Base-by-base conservation (phyloP, 1,284 basidiomycete genomes). In the Jaminaea rosea region DNA sequence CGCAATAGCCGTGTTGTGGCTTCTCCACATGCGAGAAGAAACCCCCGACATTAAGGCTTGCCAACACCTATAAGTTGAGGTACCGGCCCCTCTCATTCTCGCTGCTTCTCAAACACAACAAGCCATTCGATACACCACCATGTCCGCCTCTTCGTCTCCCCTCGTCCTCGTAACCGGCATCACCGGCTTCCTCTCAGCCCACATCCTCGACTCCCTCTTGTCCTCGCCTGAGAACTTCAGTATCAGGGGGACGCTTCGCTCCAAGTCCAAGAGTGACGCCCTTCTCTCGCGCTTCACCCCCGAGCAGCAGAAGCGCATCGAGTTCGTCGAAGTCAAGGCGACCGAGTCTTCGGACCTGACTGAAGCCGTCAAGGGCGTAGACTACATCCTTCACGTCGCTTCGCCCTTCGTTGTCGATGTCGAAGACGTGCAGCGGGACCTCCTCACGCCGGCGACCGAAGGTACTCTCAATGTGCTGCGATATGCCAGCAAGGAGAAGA, bases 371-470 rank as follows among this genome's bases (percentile, higher is more conserved):
- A 41, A 61, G 11, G 73, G 69, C 3, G 64, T 65, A 11, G 51
- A 37, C 42, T 58, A 55, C 42, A 51, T 73, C 26, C 54, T 58
- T 34, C 58, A 63, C 27, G 49, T 49, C 2, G 59, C 59, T 24
- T 74, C 56, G 26, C 64, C 71, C 2, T 72, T 65, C 55, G 62
- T 69, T 46, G 51, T 65, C 44, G 55, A 63, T 23, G 63, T 71
- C 13, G 47, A 60, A 27, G 74, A 75, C 49, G 63, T 70, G 13
- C 64, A 68, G 51, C 56, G 58, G 26, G 71, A 75, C 47, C 60
- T 75, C 39, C 63, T 76, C 39, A 56, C 59, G 17, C 75, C 75
- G 0, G 75, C 75, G 9, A 57, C 75, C 28, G 63, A 75, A 36
- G 75, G 75, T 2, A 76, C 73, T 0, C 56, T 74, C 23, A 62